Evolutionary conservation across 306 rosid genomes (phyloP).

Genomic region (Lathyrus aphaca): DNA sequence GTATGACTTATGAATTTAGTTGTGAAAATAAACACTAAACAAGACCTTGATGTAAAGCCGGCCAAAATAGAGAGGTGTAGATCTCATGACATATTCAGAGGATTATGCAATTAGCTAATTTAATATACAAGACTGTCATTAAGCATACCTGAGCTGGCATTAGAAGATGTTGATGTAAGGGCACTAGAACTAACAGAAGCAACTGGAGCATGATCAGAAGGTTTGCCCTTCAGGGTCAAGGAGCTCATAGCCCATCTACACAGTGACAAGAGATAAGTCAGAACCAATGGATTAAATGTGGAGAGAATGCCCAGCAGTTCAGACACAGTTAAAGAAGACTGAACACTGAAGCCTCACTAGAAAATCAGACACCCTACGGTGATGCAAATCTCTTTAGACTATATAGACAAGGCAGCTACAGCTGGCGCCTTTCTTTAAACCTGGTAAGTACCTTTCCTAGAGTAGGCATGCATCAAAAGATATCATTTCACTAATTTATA

Average conservation of each 20-base stretch:
- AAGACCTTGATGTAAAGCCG: conserved; percentile 23
- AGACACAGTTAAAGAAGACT: conserved; percentile 20
- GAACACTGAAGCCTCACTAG: background rate
- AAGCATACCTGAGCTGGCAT: conserved; percentile 70
- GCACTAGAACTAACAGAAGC: conserved; percentile 60
- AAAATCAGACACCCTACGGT: background rate
- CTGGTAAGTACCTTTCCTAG: background rate
- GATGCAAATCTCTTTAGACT: background rate
- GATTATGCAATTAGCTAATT: conserved; percentile 17
- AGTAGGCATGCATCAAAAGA: background rate
- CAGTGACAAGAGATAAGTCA: conserved; percentile 27
- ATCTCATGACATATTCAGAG: conserved; percentile 22
- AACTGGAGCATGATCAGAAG: conserved; percentile 83
- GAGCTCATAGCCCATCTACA: conserved; percentile 99
- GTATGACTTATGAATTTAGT: conserved; percentile 5
- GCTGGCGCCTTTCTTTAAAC: conserved; percentile 1
- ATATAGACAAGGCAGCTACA: background rate
- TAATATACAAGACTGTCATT: conserved; percentile 22
- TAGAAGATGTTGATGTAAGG: conserved; percentile 58
- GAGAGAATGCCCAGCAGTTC: conserved; percentile 26
- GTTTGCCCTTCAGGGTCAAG: conserved; percentile 89
- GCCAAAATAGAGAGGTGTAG: conserved; percentile 19
- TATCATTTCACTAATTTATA: background rate
- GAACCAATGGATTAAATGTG: conserved; percentile 18
- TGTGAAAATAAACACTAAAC: conserved; percentile 7